Conservation (phyloP, 2,329 filamentous ascomycete species). For the Chrysoporthe puriensis region DNA sequence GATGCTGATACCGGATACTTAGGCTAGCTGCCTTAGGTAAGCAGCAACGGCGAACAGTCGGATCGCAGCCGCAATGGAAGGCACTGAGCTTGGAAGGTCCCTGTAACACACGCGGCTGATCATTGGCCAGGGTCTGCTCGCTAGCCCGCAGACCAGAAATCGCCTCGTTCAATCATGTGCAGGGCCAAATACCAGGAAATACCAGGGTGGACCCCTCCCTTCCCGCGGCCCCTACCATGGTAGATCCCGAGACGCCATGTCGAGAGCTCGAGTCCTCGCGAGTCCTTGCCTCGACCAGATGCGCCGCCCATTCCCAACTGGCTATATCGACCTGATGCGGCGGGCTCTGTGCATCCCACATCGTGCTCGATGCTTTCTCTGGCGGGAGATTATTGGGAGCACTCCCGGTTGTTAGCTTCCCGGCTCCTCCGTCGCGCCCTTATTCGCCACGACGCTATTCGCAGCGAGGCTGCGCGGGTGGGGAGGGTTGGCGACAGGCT, state of each 20-base stretch:
- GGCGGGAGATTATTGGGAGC: not conserved
- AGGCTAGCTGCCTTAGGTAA: conserved; percentile 6
- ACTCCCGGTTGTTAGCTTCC: not conserved
- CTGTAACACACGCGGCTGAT: not conserved
- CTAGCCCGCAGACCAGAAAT: not conserved
- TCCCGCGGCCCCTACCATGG: conserved; percentile 8
- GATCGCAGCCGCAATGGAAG: not conserved
- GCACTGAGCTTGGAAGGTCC: not conserved
- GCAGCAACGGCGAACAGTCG: conserved; percentile 3
- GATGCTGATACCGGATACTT: not conserved
- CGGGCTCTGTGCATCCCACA: not conserved
- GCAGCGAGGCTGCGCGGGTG: not conserved
- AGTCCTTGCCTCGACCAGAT: not conserved
- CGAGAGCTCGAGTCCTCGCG: not conserved
- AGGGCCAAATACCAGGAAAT: not conserved
- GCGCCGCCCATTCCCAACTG: not conserved
- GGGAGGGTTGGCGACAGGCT: not conserved
- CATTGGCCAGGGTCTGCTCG: not conserved
- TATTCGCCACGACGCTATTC: too few relatives aligned
- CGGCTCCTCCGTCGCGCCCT: not conserved
- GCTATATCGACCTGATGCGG: not conserved
- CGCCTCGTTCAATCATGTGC: not conserved
- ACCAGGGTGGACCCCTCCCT: conserved; percentile 20
- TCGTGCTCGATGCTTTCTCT: not conserved
- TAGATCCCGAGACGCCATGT: not conserved